Conservation (phyloP, 73 alveolate genomes). For the Paramecium sexaurelia region DNA sequence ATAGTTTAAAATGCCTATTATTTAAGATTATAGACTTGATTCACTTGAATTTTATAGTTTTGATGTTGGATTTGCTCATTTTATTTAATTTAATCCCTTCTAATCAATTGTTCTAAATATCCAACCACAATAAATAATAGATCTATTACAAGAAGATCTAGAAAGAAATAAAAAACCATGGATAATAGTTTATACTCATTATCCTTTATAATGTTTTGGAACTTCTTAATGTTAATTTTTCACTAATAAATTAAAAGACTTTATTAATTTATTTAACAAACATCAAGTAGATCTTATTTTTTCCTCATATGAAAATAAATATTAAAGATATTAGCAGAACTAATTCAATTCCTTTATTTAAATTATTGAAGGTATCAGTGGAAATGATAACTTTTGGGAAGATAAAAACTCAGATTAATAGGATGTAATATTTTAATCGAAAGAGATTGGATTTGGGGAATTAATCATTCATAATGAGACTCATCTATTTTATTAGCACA, state of each 20-base stretch:
- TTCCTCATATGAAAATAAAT: conserved; percentile 23
- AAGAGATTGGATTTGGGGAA: not conserved
- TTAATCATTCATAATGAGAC: not conserved
- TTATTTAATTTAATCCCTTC: not conserved
- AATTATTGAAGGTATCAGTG: not conserved
- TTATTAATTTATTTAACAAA: conserved; percentile 4
- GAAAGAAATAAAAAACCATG: not conserved
- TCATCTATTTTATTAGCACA: not conserved
- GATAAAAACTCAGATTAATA: not conserved
- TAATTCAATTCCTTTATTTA: not conserved
- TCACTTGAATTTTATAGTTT: not conserved
- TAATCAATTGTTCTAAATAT: not conserved
- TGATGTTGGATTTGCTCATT: conserved; percentile 43
- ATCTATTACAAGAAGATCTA: not conserved
- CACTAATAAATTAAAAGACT: not conserved
- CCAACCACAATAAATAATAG: not conserved
- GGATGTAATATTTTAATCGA: not conserved
- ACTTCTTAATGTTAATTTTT: not conserved
- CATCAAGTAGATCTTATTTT: conserved; percentile 26
- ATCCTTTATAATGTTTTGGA: conserved; percentile 25
- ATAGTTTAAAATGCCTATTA: not conserved
- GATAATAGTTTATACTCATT: not conserved
- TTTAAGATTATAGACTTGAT: not conserved
- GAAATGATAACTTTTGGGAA: not conserved
- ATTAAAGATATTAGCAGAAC: not conserved